Base-by-base conservation (phyloP, 1,284 basidiomycete genomes). In the Trametes hirsuta region DNA sequence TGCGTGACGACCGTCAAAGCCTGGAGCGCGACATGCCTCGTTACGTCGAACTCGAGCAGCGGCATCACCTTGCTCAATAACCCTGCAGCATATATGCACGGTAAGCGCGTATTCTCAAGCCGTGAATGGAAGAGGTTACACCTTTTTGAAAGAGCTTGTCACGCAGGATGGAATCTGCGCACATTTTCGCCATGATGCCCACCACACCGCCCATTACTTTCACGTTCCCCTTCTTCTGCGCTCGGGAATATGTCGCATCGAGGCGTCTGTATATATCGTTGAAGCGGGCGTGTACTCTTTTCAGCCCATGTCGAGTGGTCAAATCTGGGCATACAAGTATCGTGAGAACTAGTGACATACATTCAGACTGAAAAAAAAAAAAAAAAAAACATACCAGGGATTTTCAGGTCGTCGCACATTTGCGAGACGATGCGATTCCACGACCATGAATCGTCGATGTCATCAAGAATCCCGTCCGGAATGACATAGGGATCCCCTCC, bases 121-220 rank as follows among this genome's bases (percentile, higher is more conserved):
- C 34, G 5, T 5, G 4, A 24, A 41, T 25, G 24, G 21, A 25
- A 47, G 25, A n/a, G 21, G 45, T 47, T 68, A 35, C 59, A 83
- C 84, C 84, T 76, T 78, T 77, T 30, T 78, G 74, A 64, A 84
- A 79, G 14, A 87, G 72, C 58, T 81, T 81, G 67, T 86, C 77
- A 21, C 84, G 74, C 52, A 87, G 70, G 42, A 86, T 74, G 3
- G 82, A 75, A 69, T 87, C 85, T 0, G 77, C 75, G 36, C 77
- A 85, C 82, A 87, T 83, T 63, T 82, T 84, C 10, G 83, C 79
- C 64, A 81, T 86, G 51, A 88, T 84, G 2, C 79, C 82, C 8
- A 86, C 75, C 42, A 87, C 80, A 0, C 81, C 83, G 1, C 83
- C 84, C 52, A 62, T 60, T 8, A 67, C 57, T 45, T 66, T 67